Conservation (phyloP, 768 basidiomycete species). For the Artomyces pyxidatus region DNA sequence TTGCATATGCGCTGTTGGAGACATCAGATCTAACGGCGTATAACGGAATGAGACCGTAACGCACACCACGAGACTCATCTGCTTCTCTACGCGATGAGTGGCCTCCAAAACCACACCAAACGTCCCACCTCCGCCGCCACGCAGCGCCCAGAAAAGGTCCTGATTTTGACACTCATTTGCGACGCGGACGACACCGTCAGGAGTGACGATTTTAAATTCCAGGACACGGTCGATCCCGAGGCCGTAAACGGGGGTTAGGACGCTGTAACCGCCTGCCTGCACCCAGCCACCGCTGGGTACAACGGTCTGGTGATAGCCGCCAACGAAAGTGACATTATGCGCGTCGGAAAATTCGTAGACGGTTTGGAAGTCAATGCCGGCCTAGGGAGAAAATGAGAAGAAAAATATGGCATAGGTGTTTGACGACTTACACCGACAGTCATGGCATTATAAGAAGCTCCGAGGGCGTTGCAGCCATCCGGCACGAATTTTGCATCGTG, state of each 20-base stretch:
- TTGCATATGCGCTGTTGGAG: conserved; percentile 20
- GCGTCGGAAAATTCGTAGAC: conserved; percentile 19
- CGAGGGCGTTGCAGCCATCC: not conserved
- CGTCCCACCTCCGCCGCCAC: conserved; percentile 33
- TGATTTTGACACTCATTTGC: conserved; percentile 20
- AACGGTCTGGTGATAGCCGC: conserved; percentile 22
- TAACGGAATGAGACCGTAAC: not conserved
- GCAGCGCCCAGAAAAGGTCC: conserved; percentile 26
- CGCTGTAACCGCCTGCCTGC: conserved; percentile 26
- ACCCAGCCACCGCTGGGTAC: conserved; percentile 27
- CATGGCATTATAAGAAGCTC: not conserved
- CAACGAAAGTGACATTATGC: conserved; percentile 19
- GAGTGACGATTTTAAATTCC: conserved; percentile 25
- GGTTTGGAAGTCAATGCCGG: conserved; percentile 19
- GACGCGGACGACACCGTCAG: conserved; percentile 22
- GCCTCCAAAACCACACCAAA: conserved; percentile 28
- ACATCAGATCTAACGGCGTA: not conserved
- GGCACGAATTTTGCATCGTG: not conserved
- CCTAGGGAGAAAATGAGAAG: not conserved
- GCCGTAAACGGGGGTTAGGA: conserved; percentile 20
- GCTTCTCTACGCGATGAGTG: conserved; percentile 17
- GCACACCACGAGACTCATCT: conserved; percentile 19
- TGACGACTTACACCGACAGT: not conserved
- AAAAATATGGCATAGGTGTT: not conserved
- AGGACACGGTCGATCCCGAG: conserved; percentile 23